Conservation (phyloP, 495 filamentous ascomycete species). For the Daldinia vernicosa region DNA sequence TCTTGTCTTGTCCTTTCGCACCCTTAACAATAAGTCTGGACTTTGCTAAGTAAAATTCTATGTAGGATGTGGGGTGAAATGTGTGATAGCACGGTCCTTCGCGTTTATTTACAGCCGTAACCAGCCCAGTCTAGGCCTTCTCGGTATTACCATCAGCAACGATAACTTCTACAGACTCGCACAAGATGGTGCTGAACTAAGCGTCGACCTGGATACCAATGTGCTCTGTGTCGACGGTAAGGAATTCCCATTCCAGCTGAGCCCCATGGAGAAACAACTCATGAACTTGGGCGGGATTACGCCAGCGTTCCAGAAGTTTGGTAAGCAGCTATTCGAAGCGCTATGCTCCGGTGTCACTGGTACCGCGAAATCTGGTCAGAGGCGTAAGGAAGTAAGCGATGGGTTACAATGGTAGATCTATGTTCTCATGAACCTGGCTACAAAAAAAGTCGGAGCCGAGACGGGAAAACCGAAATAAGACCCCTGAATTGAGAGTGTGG, state of each 20-base stretch:
- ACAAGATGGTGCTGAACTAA: background rate
- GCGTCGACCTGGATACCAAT: background rate
- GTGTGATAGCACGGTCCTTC: background rate
- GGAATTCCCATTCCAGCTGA: background rate
- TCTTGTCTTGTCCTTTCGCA: background rate
- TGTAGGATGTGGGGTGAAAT: constrained; percentile 4
- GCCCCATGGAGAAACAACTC: background rate
- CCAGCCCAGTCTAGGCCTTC: background rate
- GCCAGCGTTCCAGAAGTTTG: background rate
- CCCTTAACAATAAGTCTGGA: background rate
- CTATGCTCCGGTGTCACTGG: background rate
- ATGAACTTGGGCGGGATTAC: constrained; percentile 1
- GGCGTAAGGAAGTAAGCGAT: background rate
- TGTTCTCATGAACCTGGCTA: background rate
- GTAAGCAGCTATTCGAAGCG: background rate
- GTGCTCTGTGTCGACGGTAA: background rate
- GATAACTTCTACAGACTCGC: background rate
- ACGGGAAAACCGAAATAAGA: background rate
- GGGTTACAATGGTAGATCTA: background rate
- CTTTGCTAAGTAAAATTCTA: background rate
- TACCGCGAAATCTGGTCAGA: background rate
- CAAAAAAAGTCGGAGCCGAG: background rate
- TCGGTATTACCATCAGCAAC: background rate
- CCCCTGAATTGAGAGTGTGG: background rate
- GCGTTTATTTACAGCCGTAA: background rate